Conservation (phyloP, 371 early-diverging fungal genomes). For the Mortierella sp. region DNA sequence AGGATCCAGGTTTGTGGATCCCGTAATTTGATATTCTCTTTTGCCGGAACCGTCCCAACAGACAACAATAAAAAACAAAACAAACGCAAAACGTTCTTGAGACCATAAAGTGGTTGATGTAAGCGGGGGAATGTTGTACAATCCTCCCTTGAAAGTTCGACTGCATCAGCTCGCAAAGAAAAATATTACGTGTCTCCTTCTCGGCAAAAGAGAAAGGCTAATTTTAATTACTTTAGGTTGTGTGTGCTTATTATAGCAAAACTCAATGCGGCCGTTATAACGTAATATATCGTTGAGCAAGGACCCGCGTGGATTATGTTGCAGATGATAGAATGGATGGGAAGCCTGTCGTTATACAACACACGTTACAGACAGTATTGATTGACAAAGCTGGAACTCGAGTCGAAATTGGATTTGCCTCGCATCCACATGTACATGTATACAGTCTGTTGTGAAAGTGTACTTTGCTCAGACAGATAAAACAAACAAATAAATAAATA, state of each 20-base stretch:
- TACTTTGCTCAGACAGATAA: too few species aligned
- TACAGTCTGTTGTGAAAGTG: too few species aligned
- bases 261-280: background rate
- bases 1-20: background rate
- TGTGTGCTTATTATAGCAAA: background rate
- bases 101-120: background rate
- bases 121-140: conserved; percentile 2
- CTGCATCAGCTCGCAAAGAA: background rate
- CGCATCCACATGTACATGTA: too few species aligned
- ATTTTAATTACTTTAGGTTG: background rate
- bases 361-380: background rate
- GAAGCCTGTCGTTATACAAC: too few species aligned
- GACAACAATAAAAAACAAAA: background rate
- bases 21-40: background rate
- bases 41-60: background rate
- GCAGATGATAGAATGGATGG: too few species aligned
- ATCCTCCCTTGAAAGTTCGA: background rate
- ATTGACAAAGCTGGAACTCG: background rate
- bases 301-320: too few species aligned
- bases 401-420: background rate
- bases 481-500: too few species aligned
- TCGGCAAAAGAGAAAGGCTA: background rate
- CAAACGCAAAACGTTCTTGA: conserved; percentile 3
- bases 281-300: background rate
- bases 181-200: background rate